Evolutionary conservation across 306 rosid species (phyloP).

Genomic region (Dryas drummondii): DNA sequence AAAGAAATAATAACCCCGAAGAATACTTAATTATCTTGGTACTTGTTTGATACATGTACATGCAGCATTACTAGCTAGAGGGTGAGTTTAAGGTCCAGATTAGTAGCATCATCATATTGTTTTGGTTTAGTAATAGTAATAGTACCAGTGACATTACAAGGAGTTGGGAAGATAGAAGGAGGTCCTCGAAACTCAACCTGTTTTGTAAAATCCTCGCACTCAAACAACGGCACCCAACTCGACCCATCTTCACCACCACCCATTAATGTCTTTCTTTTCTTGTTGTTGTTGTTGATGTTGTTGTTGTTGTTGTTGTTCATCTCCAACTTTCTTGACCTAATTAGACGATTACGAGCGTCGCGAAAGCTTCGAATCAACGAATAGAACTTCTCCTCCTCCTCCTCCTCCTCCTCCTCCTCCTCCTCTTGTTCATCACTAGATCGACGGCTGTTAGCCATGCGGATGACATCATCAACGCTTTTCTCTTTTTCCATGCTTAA

Average conservation of each 20-base stretch:
- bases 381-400: slow-evolving; percentile 6
- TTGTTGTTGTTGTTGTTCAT: not conserved
- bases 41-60: not conserved
- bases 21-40: too few species aligned
- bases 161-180: not conserved
- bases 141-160: not conserved
- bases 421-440: not conserved
- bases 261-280: not conserved
- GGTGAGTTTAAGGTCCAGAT: not conserved
- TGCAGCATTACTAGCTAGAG: not conserved
- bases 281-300: not conserved
- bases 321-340: not conserved
- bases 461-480: not conserved
- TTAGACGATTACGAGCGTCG: not conserved
- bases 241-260: not conserved
- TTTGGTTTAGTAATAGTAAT: not conserved
- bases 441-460: not conserved
- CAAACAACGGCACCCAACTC: not conserved
- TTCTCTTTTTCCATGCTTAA: not conserved
- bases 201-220: not conserved
- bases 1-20: too few species aligned
- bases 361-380: not conserved
- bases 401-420: not conserved
- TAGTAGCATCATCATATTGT: not conserved
- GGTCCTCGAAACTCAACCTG: not conserved